These are phyloP conservation scores for Ceratocystis cubensis DNA, from an alignment of 2,329 filamentous ascomycete genomes.

Conservation along the genomic window DNA sequence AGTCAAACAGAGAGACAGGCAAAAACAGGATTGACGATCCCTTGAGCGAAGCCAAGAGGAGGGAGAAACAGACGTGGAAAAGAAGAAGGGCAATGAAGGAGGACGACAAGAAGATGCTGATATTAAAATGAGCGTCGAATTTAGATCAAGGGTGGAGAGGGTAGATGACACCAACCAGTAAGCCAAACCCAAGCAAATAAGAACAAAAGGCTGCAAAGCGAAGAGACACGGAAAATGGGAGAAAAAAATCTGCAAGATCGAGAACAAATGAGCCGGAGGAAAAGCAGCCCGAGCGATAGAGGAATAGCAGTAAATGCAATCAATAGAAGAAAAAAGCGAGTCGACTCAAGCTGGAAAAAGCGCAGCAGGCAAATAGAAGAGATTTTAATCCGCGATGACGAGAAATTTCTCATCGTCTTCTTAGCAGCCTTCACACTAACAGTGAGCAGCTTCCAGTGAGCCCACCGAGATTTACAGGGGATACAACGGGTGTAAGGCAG, in stretches of 20 bases:
- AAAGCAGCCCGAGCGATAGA: background rate
- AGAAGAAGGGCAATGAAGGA: background rate
- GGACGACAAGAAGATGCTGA: background rate
- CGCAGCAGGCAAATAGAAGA: too few relatives aligned
- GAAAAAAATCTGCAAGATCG: background rate
- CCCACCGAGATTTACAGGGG: background rate
- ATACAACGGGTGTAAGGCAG: background rate
- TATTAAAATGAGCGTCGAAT: constrained; percentile 6
- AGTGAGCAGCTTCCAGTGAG: background rate
- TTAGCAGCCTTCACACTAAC: too few relatives aligned
- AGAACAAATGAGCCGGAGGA: background rate
- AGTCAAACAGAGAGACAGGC: background rate
- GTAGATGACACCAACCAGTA: background rate
- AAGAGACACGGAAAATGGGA: background rate
- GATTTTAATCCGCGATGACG: too few relatives aligned
- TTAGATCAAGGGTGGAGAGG: background rate
- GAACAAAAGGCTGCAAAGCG: background rate
- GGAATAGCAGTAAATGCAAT: background rate
- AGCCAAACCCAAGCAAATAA: background rate
- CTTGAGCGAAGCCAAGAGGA: background rate
- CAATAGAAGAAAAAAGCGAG: constrained; percentile 1
- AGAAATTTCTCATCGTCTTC: too few relatives aligned
- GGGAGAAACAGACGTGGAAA: background rate
- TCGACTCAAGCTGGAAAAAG: background rate
- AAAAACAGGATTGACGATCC: background rate